Evolutionary conservation across 768 basidiomycete species (phyloP).

Genomic region (Baorangia bicolor): DNA sequence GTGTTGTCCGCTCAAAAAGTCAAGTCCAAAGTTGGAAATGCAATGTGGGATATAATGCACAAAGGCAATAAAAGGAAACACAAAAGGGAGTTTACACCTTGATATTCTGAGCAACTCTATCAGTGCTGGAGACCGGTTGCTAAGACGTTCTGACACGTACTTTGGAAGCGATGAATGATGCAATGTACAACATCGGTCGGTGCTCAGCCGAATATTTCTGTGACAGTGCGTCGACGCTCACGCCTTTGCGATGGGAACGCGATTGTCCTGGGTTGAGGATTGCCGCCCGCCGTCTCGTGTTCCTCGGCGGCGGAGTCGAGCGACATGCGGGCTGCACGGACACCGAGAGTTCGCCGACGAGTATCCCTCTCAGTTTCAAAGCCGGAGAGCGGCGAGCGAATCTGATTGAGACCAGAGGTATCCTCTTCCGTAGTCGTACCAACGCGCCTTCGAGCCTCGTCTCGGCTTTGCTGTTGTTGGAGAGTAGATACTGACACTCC

Average conservation of each 20-base stretch:
- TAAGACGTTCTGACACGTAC: constrained; percentile 13
- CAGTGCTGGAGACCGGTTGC: background rate
- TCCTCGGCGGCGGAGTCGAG: constrained; percentile 36
- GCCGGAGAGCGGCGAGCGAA: constrained; percentile 38
- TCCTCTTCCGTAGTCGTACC: constrained; percentile 28
- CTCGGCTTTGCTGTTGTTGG: constrained; percentile 48
- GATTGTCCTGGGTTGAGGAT: constrained; percentile 40
- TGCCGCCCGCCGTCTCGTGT: constrained; percentile 28
- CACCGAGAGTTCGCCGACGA: constrained; percentile 39
- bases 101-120: constrained; percentile 4
- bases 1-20: constrained; percentile 16
- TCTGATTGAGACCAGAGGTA: constrained; percentile 18
- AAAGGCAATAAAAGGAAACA: constrained; percentile 3
- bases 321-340: constrained; percentile 46
- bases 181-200: constrained; percentile 7
- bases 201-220: constrained; percentile 43
- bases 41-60: constrained; percentile 29
- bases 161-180: constrained; percentile 14
- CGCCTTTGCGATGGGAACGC: constrained; percentile 31
- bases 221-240: constrained; percentile 50
- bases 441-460: constrained; percentile 37
- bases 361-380: constrained; percentile 52
- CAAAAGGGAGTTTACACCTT: constrained; percentile 22
- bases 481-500: constrained; percentile 54
- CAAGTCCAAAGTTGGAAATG: constrained; percentile 17